Conservation (phyloP, 352 stramenopile genomes). For the Saprolegnia diclina region DNA sequence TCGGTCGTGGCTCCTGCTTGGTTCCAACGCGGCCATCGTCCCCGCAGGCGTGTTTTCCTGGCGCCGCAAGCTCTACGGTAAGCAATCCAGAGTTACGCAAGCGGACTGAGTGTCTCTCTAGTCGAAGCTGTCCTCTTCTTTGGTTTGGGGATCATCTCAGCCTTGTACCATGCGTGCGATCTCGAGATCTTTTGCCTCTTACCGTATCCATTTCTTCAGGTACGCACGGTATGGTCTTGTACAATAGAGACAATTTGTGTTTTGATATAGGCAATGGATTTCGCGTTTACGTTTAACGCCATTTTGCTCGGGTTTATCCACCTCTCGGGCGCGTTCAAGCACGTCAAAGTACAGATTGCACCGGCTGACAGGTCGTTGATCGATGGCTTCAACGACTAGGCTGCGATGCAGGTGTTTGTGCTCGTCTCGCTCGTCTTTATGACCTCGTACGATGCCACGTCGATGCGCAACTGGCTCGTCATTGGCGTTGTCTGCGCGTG, state of each 20-base stretch:
- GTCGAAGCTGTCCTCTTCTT: conserved; percentile 39
- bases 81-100: conserved; percentile 9
- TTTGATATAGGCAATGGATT: conserved; percentile 38
- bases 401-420: conserved; percentile 34
- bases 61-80: conserved; percentile 37
- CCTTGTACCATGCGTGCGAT: conserved; percentile 39
- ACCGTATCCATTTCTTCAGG: conserved; percentile 35
- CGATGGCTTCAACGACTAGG: conserved; percentile 24
- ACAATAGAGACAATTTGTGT: too few relatives aligned
- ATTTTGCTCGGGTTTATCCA: conserved; percentile 39
- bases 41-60: conserved; percentile 33
- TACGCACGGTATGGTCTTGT: too few relatives aligned
- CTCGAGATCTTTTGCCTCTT: conserved; percentile 35
- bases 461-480: conserved; percentile 38
- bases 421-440: conserved; percentile 37
- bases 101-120: conserved; percentile 19
- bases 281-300: conserved; percentile 43
- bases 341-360: conserved; percentile 37
- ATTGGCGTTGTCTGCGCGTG: conserved; percentile 31
- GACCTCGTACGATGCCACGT: conserved; percentile 33
- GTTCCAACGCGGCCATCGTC: conserved; percentile 37
- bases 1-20: conserved; percentile 34
- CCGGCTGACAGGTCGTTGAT: background rate
- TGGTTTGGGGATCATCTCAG: conserved; percentile 33
- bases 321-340: conserved; percentile 37